Conservation (phyloP, 2,329 filamentous ascomycete genomes). For the Zopfia rhizophila region DNA sequence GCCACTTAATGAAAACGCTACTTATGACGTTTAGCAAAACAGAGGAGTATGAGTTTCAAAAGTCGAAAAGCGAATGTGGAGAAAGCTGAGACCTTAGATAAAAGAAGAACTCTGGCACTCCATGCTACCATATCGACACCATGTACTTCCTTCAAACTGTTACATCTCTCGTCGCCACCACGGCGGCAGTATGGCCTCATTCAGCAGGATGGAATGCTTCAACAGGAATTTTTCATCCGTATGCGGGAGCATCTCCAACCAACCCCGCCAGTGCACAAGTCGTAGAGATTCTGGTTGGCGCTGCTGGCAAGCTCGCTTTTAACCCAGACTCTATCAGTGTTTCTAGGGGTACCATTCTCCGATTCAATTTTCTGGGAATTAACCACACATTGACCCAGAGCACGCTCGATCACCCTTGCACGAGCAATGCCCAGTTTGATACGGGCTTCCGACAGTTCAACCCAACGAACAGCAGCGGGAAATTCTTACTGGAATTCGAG, state of each 20-base stretch:
- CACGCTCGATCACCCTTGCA: slow-evolving; percentile 8
- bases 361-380: slow-evolving; percentile 22
- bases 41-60: too few relatives aligned
- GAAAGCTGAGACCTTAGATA: too few relatives aligned
- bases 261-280: slow-evolving; percentile 1
- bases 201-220: slow-evolving; percentile 6
- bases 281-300: slow-evolving; percentile 19
- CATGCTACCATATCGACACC: too few relatives aligned
- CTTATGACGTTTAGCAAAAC: too few relatives aligned
- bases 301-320: slow-evolving; percentile 18
- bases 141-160: too few relatives aligned
- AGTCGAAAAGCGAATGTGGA: too few relatives aligned
- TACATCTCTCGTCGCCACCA: too few relatives aligned
- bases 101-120: too few relatives aligned
- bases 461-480: slow-evolving; percentile 18
- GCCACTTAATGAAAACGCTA: too few relatives aligned
- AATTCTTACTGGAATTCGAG: slow-evolving; percentile 17
- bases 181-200: too few relatives aligned
- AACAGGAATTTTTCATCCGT: not conserved
- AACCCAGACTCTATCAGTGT: slow-evolving; percentile 16
- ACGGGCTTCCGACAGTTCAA: slow-evolving; percentile 16
- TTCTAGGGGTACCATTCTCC: slow-evolving; percentile 14
- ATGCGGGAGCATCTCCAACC: not conserved
- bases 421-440: slow-evolving; percentile 12
- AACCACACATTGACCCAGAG: slow-evolving; percentile 28